Base-by-base conservation (phyloP, 1,139 yeast species). In the Suhomyces wounanorum region DNA sequence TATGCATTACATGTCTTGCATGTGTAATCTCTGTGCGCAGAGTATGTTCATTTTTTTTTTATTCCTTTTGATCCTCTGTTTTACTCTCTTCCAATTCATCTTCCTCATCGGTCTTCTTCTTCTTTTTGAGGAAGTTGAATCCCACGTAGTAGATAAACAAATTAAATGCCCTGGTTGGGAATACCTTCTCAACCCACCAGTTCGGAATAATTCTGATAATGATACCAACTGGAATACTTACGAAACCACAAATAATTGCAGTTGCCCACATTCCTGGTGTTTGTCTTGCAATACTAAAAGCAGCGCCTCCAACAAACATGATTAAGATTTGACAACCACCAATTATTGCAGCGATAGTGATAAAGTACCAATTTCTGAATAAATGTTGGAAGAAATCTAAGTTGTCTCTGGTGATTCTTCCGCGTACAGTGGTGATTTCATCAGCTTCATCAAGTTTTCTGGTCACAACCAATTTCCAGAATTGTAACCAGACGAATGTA, bases 221-320 rank as follows among this genome's bases (percentile, higher is more conserved):
- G 21, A 77, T 65, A 53, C 97, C 98, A 44, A 84, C 80, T 0
- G 98, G 97, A 42, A 94, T 73, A 14, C 97, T 88, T 18, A 89
- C 54, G 57, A 88, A 70, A 26, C 99, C 99, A 73, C 96, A 85
- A 40, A 89, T 63, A 14, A 95, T 70, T 0, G 98, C 96, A 2
- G 91, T 84, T 0, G 83, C 95, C 99, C 99, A 95, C 87, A 85
- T 84, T 1, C 82, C 83, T 6, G 88, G 87, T 0, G 96, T 85
- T 68, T 89, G 95, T 56, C 86, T 79, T 2, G 82, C 83, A 58
- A 92, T 79, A 17, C 91, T 83, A 68, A 95, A 95, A 0, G 99
- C 97, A 44, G 95, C 89, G 52, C 99, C 99, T 49, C 99, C 99
- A 56, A 90, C 94, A 71, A 84, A 89, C 98, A 95, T 92, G 61